Evolutionary conservation across 2,329 filamentous ascomycete genomes (phyloP), one percentile per base, ranked within the genome.

Genomic region (Arachnomyces sp.): DNA sequence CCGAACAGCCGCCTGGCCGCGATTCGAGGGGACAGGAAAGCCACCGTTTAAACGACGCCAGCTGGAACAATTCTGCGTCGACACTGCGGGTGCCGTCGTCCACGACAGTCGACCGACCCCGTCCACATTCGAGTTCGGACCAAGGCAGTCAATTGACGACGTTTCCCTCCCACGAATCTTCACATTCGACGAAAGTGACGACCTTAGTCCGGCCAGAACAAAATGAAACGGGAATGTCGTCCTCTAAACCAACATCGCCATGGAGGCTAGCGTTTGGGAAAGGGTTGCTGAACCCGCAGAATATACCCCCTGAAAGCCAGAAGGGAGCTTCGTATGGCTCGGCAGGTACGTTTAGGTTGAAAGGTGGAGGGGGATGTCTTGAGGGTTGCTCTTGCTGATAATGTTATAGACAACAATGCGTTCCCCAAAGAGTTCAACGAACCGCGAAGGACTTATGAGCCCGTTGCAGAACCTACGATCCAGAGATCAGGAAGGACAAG

Each of bases 401-500:
- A 25, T 25, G 5, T 25, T 25, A 9, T 9, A 25, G 20, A 25
- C 42, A 37, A 42, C 16, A 40, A 39, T 15, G 25, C 46, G 33
- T 38, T 47, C 13, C 52, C 54, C 15, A 53, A 43, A 36, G 58
- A 62, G 7, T 41, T 52, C 36, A 57, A 46, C 6, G 34, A 39
- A 20, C 33, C 43, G 30, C 56, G 56, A 8, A 55, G 57, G 18
- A 41, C 31, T 53, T 25, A 58, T 20, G 60, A 63, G 32, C 39
- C 44, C 15, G 35, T 49, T 8, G 38, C 44, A 29, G 58, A 63
- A 9, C 49, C 54, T 42, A 32, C 45, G 4, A 51, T 54, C 40
- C 53, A 60, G 47, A 59, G 56, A 38, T 54, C 56, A 3, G 63
- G 63, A 20, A 76, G 73, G 52, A 69, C 71, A 31, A 69, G 70